Conservation (phyloP, 257 asterid species). For the Linderniella brevidens region DNA sequence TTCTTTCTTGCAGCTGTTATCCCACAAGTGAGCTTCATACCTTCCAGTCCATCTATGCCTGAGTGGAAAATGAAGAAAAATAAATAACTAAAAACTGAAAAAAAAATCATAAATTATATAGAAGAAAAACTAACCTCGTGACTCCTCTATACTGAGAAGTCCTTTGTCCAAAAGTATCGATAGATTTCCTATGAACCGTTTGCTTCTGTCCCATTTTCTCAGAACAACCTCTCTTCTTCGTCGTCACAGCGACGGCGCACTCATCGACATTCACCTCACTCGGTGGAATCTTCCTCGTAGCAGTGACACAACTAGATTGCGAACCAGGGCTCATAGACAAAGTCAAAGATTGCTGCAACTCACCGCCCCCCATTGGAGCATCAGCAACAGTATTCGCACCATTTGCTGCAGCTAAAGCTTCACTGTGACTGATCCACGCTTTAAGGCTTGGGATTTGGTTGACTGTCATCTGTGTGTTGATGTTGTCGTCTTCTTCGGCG, state of each 20-base stretch:
- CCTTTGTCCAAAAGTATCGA: constrained; percentile 89
- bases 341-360: constrained; percentile 43
- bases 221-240: constrained; percentile 37
- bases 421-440: too few relatives aligned
- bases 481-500: constrained; percentile 11
- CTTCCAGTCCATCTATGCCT: constrained; percentile 47
- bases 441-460: constrained; percentile 41
- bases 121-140: constrained; percentile 35
- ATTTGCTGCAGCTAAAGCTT: constrained; percentile 20
- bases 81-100: background rate
- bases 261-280: constrained; percentile 17
- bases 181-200: constrained; percentile 81
- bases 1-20: constrained; percentile 40
- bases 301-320: constrained; percentile 64
- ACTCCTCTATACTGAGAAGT: constrained; percentile 98
- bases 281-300: constrained; percentile 41
- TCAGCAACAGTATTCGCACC: constrained; percentile 8
- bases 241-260: constrained; percentile 20
- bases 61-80: constrained; percentile 2
- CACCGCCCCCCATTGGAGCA: constrained; percentile 18
- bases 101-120: background rate
- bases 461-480: constrained; percentile 22
- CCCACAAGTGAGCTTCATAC: constrained; percentile 50
- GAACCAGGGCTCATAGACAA: constrained; percentile 83
- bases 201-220: constrained; percentile 33